Conservation (phyloP, 2,329 filamentous ascomycete species). For the Aspergillus pseudoglaucus region DNA sequence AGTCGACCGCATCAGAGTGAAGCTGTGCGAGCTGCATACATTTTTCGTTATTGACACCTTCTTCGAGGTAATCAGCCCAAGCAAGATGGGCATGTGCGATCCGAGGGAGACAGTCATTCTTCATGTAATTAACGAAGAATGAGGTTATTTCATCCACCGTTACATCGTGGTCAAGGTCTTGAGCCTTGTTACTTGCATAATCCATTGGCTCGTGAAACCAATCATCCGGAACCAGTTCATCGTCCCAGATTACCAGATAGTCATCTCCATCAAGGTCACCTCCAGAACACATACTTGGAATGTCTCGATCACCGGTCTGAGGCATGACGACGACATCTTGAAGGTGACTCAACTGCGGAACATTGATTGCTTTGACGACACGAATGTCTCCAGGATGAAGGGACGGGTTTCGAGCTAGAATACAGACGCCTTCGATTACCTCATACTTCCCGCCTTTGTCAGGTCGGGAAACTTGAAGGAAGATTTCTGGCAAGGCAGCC, state of each 20-base stretch:
- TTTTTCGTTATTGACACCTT: conserved; percentile 60
- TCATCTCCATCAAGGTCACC: conserved; percentile 96
- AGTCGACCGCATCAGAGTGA: conserved; percentile 91
- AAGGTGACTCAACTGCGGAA: conserved; percentile 65
- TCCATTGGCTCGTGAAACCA: conserved; percentile 76
- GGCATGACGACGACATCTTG: conserved; percentile 85
- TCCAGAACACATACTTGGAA: conserved; percentile 92
- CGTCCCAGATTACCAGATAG: conserved; percentile 90
- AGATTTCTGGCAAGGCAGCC: conserved; percentile 70
- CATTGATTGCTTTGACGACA: conserved; percentile 75
- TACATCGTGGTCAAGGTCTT: conserved; percentile 56
- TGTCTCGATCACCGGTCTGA: conserved; percentile 70
- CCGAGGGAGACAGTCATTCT: conserved; percentile 71
- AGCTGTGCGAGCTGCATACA: conserved; percentile 72
- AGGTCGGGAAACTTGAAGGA: conserved; percentile 67
- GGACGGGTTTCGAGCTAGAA: conserved; percentile 87
- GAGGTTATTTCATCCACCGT: conserved; percentile 65
- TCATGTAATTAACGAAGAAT: conserved; percentile 91
- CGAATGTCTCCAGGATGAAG: conserved; percentile 89
- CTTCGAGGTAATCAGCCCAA: conserved; percentile 57
- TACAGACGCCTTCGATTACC: conserved; percentile 68
- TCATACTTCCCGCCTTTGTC: conserved; percentile 50
- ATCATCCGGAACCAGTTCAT: conserved; percentile 59
- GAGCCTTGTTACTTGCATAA: conserved; percentile 56
- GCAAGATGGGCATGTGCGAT: conserved; percentile 82